Percentiles rank a stretch among this genome's conserved stretches.
phyloP scores from a whole-genome alignment of 2,329 filamentous ascomycete genomes.

The Fusarium algeriense region DNA sequence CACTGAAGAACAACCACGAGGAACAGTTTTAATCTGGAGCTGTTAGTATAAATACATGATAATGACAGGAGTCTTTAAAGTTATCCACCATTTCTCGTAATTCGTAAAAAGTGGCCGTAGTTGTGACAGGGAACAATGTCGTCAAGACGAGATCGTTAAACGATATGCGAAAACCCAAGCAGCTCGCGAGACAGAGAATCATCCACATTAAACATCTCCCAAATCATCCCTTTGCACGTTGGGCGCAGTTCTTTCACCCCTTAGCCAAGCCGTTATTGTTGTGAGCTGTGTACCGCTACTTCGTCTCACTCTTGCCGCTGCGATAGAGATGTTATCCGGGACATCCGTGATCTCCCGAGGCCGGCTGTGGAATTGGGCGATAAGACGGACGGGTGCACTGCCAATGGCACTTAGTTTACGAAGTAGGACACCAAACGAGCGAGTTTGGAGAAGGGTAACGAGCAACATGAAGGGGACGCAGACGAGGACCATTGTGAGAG shows the following conservation, averaged over 20 bases:
- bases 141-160: slow-evolving; percentile 1
- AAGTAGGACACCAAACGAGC: slow-evolving; percentile 51
- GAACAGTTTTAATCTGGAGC: background rate
- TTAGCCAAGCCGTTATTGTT: slow-evolving; percentile 25
- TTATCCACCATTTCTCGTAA: slow-evolving; percentile 11
- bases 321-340: slow-evolving; percentile 41
- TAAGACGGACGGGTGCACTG: slow-evolving; percentile 7
- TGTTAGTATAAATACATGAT: slow-evolving; percentile 2
- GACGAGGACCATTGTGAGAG: slow-evolving; percentile 74
- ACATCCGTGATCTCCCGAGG: slow-evolving; percentile 32
- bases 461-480: slow-evolving; percentile 64
- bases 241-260: background rate
- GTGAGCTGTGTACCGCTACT: slow-evolving; percentile 10
- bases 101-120: slow-evolving; percentile 6
- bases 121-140: background rate
- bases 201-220: slow-evolving; percentile 24
- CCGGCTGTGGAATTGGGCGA: slow-evolving; percentile 13
- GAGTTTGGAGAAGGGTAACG: slow-evolving; percentile 60
- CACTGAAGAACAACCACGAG: no score
- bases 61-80: slow-evolving; percentile 7
- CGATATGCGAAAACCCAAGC: background rate
- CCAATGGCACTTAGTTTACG: slow-evolving; percentile 35
- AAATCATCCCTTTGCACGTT: slow-evolving; percentile 23
- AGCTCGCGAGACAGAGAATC: background rate
- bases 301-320: slow-evolving; percentile 8